A percentile compares a stretch with the other conserved stretches of the same genome.
Evolutionary conservation across 2,329 filamentous ascomycete genomes (phyloP).

Genomic region (Emergomyces africanus): DNA sequence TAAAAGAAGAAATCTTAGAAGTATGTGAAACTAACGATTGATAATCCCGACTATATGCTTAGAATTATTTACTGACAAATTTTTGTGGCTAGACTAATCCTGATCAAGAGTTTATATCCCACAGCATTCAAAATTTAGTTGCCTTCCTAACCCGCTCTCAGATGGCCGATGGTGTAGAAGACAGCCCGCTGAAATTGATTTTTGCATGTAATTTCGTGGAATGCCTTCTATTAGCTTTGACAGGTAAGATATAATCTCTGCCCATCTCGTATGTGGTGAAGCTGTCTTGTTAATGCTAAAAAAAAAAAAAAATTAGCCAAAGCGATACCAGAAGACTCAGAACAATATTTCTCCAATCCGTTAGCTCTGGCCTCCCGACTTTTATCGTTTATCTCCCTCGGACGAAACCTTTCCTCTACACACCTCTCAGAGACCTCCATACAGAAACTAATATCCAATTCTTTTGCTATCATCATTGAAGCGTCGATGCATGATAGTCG

Average conservation of each 20-base stretch:
- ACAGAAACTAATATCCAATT: conserved; percentile 29
- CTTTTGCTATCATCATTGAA: conserved; percentile 38
- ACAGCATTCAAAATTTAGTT: conserved; percentile 43
- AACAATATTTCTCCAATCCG: conserved; percentile 24
- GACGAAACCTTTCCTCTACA: conserved; percentile 10
- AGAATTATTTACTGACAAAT: neutral
- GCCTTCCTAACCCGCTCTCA: conserved; percentile 47
- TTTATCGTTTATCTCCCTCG: conserved; percentile 23
- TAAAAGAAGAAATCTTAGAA: conserved; percentile 36
- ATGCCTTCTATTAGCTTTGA: conserved; percentile 43
- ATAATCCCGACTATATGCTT: conserved; percentile 5
- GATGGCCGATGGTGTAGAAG: conserved; percentile 36
- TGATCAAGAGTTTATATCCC: conserved; percentile 26
- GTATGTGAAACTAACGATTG: conserved; percentile 9
- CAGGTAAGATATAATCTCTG: conserved; percentile 30
- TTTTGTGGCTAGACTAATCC: conserved; percentile 16
- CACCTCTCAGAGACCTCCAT: conserved; percentile 12
- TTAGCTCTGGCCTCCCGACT: conserved; percentile 23
- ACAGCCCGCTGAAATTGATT: conserved; percentile 34
- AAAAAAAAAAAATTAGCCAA: conserved; percentile 12
- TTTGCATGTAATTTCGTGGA: conserved; percentile 46
- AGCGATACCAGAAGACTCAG: conserved; percentile 15
- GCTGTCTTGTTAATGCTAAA: neutral
- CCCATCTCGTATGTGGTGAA: neutral
- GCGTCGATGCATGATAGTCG: conserved; percentile 33